Conservation (phyloP, 2,329 filamentous ascomycete species). For the Remersonia thermophila region DNA sequence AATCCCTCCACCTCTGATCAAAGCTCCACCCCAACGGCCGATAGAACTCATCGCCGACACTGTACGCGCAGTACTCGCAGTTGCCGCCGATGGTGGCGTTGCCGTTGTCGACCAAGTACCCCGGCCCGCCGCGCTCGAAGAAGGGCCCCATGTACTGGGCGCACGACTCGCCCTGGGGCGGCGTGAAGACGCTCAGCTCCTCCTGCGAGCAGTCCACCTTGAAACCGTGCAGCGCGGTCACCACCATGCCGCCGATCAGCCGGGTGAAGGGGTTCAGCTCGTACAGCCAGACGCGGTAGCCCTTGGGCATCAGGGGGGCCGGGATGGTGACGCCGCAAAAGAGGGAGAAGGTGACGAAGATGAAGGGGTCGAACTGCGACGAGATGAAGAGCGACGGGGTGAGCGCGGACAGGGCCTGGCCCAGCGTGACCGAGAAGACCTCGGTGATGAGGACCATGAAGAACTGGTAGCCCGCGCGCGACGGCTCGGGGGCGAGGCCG, state of each 20-base stretch:
- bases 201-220: constrained; percentile 45
- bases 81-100: constrained; percentile 31
- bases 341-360: constrained; percentile 70
- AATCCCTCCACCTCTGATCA: constrained; percentile 62
- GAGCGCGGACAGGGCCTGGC: constrained; percentile 61
- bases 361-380: constrained; percentile 66
- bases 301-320: constrained; percentile 60
- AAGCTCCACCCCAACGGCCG: constrained; percentile 53
- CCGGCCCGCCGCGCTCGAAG: constrained; percentile 54
- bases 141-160: constrained; percentile 64
- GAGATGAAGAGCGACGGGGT: constrained; percentile 71
- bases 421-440: constrained; percentile 70
- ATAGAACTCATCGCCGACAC: constrained; percentile 71
- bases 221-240: constrained; percentile 59
- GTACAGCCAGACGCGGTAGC: constrained; percentile 74
- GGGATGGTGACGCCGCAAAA: constrained; percentile 85
- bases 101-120: constrained; percentile 54
- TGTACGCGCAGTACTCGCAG: constrained; percentile 76
- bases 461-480: constrained; percentile 74
- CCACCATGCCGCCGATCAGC: constrained; percentile 67
- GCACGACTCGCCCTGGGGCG: constrained; percentile 51
- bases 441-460: constrained; percentile 75
- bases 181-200: constrained; percentile 57
- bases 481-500: constrained; percentile 50
- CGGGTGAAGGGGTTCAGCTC: constrained; percentile 74